These are phyloP conservation scores for Eryngium alpinum DNA, from an alignment of 140 eudicot genomes.

Conservation along the genomic window DNA sequence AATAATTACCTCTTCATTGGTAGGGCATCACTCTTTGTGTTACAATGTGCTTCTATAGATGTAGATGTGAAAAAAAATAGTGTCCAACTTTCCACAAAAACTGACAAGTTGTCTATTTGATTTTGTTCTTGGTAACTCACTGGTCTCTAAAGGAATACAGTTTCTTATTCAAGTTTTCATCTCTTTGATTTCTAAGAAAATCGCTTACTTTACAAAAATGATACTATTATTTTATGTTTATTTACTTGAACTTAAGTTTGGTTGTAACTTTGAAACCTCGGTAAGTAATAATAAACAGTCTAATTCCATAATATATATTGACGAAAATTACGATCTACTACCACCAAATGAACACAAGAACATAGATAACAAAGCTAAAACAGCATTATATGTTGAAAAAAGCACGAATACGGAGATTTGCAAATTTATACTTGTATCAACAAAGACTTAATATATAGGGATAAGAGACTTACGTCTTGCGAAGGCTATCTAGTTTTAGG, in stretches of 20 bases:
- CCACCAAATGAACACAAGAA: not conserved
- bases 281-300: no score
- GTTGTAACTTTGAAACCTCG: not conserved
- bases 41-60: not conserved
- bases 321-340: not conserved
- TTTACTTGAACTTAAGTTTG: not conserved
- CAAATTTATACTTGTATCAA: not conserved
- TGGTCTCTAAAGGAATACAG: not conserved
- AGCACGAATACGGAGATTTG: not conserved
- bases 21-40: no score
- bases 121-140: not conserved
- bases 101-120: not conserved
- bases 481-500: conserved; percentile 77
- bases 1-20: not conserved
- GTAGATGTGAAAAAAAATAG: no score
- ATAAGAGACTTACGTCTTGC: conserved; percentile 51
- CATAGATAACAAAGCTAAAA: not conserved
- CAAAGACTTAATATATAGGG: not conserved
- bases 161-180: not conserved
- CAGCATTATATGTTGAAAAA: not conserved
- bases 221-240: no score
- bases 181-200: not conserved
- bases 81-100: not conserved
- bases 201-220: not conserved
- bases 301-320: not conserved